A percentile compares a stretch with the other conserved stretches of the same genome.
Conservation (phyloP, 768 basidiomycete genomes). For the Tylopilus sp. region DNA sequence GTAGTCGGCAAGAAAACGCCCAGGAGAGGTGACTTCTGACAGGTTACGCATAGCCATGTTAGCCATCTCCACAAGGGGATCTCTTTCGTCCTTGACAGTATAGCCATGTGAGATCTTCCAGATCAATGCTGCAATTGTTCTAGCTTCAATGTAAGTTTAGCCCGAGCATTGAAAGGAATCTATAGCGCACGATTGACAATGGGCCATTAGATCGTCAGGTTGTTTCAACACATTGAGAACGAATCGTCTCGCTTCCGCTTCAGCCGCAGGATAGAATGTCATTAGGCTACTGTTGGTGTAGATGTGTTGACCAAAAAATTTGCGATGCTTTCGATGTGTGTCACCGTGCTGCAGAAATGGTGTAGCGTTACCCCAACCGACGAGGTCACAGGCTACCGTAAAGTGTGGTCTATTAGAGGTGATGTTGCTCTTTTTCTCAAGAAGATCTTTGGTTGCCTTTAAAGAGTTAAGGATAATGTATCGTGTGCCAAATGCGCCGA, state of each 20-base stretch:
- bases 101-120: background rate
- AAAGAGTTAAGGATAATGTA: too few species aligned
- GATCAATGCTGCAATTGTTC: background rate
- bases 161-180: background rate
- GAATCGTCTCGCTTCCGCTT: background rate
- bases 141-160: background rate
- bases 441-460: too few species aligned
- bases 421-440: background rate
- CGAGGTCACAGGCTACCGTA: background rate
- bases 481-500: too few species aligned
- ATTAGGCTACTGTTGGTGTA: background rate
- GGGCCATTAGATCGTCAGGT: background rate
- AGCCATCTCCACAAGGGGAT: too few species aligned
- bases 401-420: background rate
- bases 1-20: too few species aligned
- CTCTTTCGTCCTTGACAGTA: background rate
- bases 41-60: background rate
- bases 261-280: background rate
- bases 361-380: background rate
- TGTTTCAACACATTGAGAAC: background rate
- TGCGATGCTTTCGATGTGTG: background rate
- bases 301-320: background rate
- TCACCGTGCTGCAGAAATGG: background rate
- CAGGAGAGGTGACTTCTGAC: background rate
- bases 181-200: background rate